Evolutionary conservation across 345 rosid genomes (phyloP), one percentile per base, ranked within the genome.

Genomic region (Cardamine occulta): DNA sequence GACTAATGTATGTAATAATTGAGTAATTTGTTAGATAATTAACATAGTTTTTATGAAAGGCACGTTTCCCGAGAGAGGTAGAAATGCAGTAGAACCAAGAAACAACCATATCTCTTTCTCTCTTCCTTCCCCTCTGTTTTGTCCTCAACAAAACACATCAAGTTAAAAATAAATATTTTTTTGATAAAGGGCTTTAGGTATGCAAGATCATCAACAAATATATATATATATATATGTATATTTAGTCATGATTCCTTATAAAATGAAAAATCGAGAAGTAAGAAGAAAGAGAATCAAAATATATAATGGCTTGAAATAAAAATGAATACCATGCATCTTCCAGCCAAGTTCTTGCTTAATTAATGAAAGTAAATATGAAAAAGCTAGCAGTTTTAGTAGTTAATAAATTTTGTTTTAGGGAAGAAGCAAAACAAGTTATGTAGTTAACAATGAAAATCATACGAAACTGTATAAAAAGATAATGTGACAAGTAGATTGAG

Each of bases 401-500:
- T 66, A 1, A 14, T 51, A 21, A 51, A 18, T 29, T 34, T 34
- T 35, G 18, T 37, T 72, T 17, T 37, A 4, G 29, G 42, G 17
- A 35, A 61, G 48, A 58, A 6, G 44, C 2, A 19, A 61, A 73
- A 73, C 54, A 52, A 73, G 24, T 53, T 15, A 21, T 44, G 19
- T 12, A 31, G 4, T 39, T 19, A 44, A 44, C 2, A 8, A 45
- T 45, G 51, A 15, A 45, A 45, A 45, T n/a, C 51, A 45, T n/a
- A 45, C 9, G 57, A 45, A 15, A 45, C 19, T n/a, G 23, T 31
- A 29, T 19, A 57, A 47, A 49, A 40, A 45, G 60, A 74, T 66
- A 56, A 65, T 66, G 51, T 34, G 58, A 66, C 66, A 59, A 74
- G n/a, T 57, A 59, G 68, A 68, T 75, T 75, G 79, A 75, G 79